A percentile compares a stretch with the other conserved stretches of the same genome.
Evolutionary conservation across 179 eudicot species (phyloP).

Genomic region (Beta lomatogona): DNA sequence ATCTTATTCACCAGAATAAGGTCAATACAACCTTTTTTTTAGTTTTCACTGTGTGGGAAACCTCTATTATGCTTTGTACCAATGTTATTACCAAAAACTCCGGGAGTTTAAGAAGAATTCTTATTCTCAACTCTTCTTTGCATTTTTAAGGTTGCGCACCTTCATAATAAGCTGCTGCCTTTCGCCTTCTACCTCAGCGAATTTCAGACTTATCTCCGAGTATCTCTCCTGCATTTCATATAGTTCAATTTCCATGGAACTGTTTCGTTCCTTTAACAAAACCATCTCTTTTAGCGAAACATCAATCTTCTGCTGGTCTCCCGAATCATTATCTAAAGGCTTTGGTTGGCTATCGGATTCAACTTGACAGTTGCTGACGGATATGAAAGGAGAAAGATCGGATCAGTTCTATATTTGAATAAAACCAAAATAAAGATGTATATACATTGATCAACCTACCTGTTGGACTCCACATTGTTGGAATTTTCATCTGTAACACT

Average conservation of each 20-base stretch:
- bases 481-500: slow-evolving; percentile 19
- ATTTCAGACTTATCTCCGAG: slow-evolving; percentile 89
- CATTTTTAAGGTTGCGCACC: slow-evolving; percentile 69
- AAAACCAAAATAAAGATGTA: neutral
- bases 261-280: slow-evolving; percentile 62
- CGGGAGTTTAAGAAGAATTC: neutral
- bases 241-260: slow-evolving; percentile 76
- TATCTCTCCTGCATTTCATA: slow-evolving; percentile 95
- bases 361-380: slow-evolving; percentile 37
- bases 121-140: slow-evolving; percentile 48
- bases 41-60: slow-evolving; percentile 20
- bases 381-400: neutral
- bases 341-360: slow-evolving; percentile 31
- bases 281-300: slow-evolving; percentile 51
- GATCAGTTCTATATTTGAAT: neutral
- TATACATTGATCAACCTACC: slow-evolving; percentile 8
- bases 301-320: slow-evolving; percentile 30
- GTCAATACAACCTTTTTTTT: slow-evolving; percentile 6
- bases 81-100: slow-evolving; percentile 1
- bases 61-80: slow-evolving; percentile 2
- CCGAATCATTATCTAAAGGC: slow-evolving; percentile 15
- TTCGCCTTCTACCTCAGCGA: slow-evolving; percentile 99
- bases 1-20: slow-evolving; percentile 32
- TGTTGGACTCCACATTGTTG: slow-evolving; percentile 9
- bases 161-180: slow-evolving; percentile 87